phyloP scores from a whole-genome alignment of 192 early-diverging fungal genomes.

The Cetraspora pellucida region DNA sequence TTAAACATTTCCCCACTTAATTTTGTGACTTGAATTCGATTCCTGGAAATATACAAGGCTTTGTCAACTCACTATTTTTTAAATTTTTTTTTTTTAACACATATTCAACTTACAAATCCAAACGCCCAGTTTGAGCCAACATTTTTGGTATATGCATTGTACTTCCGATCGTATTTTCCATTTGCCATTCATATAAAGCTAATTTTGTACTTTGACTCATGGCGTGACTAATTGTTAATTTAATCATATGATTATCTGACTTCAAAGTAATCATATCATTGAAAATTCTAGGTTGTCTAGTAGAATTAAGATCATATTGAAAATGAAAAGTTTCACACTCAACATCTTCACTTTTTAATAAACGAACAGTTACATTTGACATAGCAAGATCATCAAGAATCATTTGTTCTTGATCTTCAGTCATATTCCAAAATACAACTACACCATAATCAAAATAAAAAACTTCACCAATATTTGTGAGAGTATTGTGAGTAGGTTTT shows the following conservation, averaged over 20 bases:
- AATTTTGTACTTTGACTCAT: conserved; percentile 62
- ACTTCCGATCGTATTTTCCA: conserved; percentile 64
- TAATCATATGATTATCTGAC: conserved; percentile 61
- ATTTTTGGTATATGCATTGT: conserved; percentile 63
- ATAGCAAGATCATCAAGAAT: conserved; percentile 51
- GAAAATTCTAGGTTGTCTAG: conserved; percentile 71
- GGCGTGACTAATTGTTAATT: conserved; percentile 60
- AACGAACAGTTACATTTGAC: conserved; percentile 40
- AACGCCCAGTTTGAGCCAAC: conserved; percentile 57
- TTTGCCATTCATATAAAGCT: conserved; percentile 60
- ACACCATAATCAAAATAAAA: conserved; percentile 65
- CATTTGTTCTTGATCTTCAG: conserved; percentile 52
- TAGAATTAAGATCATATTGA: conserved; percentile 69
- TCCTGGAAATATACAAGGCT: conserved; percentile 5
- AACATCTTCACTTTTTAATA: conserved; percentile 54
- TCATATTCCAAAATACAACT: conserved; percentile 64
- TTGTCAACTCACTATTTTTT: no score
- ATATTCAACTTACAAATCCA: conserved; percentile 43
- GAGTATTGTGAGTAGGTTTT: conserved; percentile 37
- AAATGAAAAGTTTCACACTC: conserved; percentile 81
- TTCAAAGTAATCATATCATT: conserved; percentile 86
- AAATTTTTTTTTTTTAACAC: neutral
- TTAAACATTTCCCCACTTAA: conserved; percentile 68
- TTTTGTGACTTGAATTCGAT: conserved; percentile 53
- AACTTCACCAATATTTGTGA: conserved; percentile 49